Evolutionary conservation across 306 rosid species (phyloP), one percentile per base, ranked within the genome.

Genomic region (Vigna unguiculata): DNA sequence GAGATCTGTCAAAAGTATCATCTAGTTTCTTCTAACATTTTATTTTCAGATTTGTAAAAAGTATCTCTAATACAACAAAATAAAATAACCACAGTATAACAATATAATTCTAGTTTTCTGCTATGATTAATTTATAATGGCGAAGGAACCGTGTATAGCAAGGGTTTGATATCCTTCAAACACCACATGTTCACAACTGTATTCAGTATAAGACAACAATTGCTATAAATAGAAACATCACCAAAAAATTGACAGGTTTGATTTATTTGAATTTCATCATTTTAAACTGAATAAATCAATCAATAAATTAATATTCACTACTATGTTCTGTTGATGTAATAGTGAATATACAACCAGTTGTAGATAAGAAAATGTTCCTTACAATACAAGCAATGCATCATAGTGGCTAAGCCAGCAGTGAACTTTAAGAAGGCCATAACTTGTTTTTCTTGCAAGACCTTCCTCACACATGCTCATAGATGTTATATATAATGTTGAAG

Each of bases 331-430:
- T 38, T 24, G 63, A 11, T 16, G 14, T 24, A 28, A 5, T 4
- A 28, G 32, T 28, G 32, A 28, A 12, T 25, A 59, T 15, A 28
- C 45, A 60, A 30, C 21, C 0, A 14, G 65, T 19, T 64, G n/a
- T 34, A 14, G 14, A 52, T 54, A 40, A 28, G 75, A 63, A 80
- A 34, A 16, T 80, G 83, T 86, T 87, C 84, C 93, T 86, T 86
- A 7, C n/a, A n/a, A n/a, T n/a, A n/a, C 24, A 91, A 91, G 94
- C 91, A 83, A 91, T 17, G 84, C 74, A 60, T 82, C 83, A 80
- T 54, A 58, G 28, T 58, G 51, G 66, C 76, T 76, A 82, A 83
- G 46, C 91, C 86, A 83, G 97, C 25, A 89, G 93, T 91, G 90
- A 86, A 86, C 90, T 87, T 91, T 81, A 91, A 89, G 95, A 82